Evolutionary conservation across 31 red algal genomes (phyloP).

Genomic region (Odonthalia washingtoniensis): DNA sequence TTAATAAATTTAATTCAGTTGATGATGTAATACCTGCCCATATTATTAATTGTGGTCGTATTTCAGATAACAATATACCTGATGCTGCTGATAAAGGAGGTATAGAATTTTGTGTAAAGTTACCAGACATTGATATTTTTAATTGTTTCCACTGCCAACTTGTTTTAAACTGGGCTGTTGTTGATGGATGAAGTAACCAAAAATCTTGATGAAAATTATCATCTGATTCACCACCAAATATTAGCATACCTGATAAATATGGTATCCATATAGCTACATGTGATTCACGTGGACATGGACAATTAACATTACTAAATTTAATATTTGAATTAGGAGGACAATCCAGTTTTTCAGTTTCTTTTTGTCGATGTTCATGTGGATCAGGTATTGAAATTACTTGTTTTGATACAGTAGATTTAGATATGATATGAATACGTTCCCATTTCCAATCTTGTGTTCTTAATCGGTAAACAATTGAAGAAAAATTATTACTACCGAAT

Average conservation of each 20-base stretch:
- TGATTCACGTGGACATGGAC: conserved; percentile 57
- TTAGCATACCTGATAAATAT: conserved; percentile 57
- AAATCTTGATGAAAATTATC: conserved; percentile 45
- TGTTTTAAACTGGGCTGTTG: conserved; percentile 1
- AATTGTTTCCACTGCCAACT: conserved; percentile 62
- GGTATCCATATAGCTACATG: conserved; percentile 68
- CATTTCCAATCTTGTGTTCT: conserved; percentile 66
- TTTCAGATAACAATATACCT: conserved; percentile 32
- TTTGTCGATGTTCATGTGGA: neutral
- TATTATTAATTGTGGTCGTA: conserved; percentile 42
- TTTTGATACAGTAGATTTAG: neutral
- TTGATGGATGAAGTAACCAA: conserved; percentile 60
- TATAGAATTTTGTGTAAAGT: conserved; percentile 37
- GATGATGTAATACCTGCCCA: conserved; percentile 60
- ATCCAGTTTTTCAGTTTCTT: too few species aligned
- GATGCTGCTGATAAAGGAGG: conserved; percentile 49
- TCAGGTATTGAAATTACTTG: too few species aligned
- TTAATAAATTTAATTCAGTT: conserved; percentile 27
- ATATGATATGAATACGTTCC: conserved; percentile 39
- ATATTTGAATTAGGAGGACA: neutral
- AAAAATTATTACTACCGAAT: conserved; percentile 18
- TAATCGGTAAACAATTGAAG: conserved; percentile 42
- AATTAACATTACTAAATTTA: neutral
- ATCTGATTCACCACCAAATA: conserved; percentile 64
- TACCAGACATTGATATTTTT: conserved; percentile 26